Evolutionary conservation across 2,329 filamentous ascomycete genomes (phyloP).

Genomic region (Chaetomiaceae sp.): DNA sequence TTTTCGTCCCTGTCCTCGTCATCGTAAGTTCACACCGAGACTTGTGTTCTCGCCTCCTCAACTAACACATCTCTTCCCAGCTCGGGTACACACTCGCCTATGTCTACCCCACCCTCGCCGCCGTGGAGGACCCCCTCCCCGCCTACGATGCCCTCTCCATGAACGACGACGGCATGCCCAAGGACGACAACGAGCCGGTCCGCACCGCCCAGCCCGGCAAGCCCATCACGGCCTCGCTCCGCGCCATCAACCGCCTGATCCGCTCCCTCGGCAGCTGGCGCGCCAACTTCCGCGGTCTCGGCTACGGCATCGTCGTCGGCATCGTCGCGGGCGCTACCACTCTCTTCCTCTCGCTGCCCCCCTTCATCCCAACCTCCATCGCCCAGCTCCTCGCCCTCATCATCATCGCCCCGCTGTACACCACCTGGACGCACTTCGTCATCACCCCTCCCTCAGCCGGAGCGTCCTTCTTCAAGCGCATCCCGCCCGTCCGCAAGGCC

Average conservation of each 20-base stretch:
- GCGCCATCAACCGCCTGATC: slow-evolving; percentile 52
- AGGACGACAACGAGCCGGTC: slow-evolving; percentile 34
- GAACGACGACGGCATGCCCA: slow-evolving; percentile 31
- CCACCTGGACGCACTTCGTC: slow-evolving; percentile 82
- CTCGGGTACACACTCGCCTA: slow-evolving; percentile 47
- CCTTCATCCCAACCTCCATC: slow-evolving; percentile 36
- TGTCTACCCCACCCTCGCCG: slow-evolving; percentile 52
- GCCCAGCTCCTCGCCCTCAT: slow-evolving; percentile 52
- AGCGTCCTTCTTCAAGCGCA: slow-evolving; percentile 62
- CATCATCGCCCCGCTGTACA: slow-evolving; percentile 61
- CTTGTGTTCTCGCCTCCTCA: background rate
- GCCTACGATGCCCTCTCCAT: slow-evolving; percentile 50
- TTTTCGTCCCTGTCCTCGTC: slow-evolving; percentile 44
- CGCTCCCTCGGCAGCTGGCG: slow-evolving; percentile 58
- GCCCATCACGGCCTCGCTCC: slow-evolving; percentile 48
- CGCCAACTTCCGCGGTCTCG: slow-evolving; percentile 66
- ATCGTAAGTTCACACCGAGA: slow-evolving; percentile 34
- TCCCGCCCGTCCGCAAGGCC: slow-evolving; percentile 60
- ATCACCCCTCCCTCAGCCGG: slow-evolving; percentile 66
- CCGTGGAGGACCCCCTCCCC: slow-evolving; percentile 55
- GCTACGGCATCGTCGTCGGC: slow-evolving; percentile 42
- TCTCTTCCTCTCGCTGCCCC: slow-evolving; percentile 33
- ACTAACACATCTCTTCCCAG: slow-evolving; percentile 29
- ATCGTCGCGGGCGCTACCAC: slow-evolving; percentile 33
- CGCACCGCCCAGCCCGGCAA: slow-evolving; percentile 32